A percentile compares a stretch with the other conserved stretches of the same genome.
Evolutionary conservation across 805 yeast genomes (phyloP).

Genomic region (Spathaspora boniae): DNA sequence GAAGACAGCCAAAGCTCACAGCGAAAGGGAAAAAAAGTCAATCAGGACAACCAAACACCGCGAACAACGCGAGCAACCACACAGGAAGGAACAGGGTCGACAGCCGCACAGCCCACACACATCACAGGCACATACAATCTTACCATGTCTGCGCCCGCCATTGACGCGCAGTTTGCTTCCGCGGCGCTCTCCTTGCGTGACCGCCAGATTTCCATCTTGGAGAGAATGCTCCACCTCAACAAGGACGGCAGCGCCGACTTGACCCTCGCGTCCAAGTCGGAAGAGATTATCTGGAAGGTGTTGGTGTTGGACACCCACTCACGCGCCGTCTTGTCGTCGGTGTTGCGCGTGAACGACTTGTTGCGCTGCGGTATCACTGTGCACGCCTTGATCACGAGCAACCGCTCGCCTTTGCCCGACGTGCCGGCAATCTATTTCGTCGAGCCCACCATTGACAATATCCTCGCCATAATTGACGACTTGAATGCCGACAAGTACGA

Average conservation of each 20-base stretch:
- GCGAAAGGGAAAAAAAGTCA: too few species aligned
- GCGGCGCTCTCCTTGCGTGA: slow-evolving; percentile 20
- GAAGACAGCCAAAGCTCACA: too few species aligned
- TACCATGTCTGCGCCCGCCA: not conserved
- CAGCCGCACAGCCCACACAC: not conserved
- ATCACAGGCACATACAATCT: slow-evolving; percentile 2
- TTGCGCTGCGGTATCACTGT: slow-evolving; percentile 89
- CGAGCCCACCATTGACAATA: slow-evolving; percentile 78
- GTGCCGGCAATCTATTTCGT: slow-evolving; percentile 94
- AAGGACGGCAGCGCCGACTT: slow-evolving; percentile 53
- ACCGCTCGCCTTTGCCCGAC: slow-evolving; percentile 83
- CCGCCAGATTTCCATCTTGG: slow-evolving; percentile 40
- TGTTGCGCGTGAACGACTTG: slow-evolving; percentile 88
- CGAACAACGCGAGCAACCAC: too few species aligned
- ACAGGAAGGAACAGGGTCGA: too few species aligned
- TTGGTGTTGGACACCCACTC: slow-evolving; percentile 77
- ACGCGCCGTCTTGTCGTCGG: slow-evolving; percentile 83
- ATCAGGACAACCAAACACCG: too few species aligned
- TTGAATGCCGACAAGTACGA: slow-evolving; percentile 73
- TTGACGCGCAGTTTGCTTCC: slow-evolving; percentile 12
- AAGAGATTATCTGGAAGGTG: slow-evolving; percentile 86
- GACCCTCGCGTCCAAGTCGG: slow-evolving; percentile 53
- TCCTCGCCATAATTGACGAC: slow-evolving; percentile 67
- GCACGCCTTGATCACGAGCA: slow-evolving; percentile 69
- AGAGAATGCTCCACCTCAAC: slow-evolving; percentile 84